Evolutionary conservation across 495 filamentous ascomycete species (phyloP), one percentile per base, ranked within the genome.

Genomic region (Letharia lupina): DNA sequence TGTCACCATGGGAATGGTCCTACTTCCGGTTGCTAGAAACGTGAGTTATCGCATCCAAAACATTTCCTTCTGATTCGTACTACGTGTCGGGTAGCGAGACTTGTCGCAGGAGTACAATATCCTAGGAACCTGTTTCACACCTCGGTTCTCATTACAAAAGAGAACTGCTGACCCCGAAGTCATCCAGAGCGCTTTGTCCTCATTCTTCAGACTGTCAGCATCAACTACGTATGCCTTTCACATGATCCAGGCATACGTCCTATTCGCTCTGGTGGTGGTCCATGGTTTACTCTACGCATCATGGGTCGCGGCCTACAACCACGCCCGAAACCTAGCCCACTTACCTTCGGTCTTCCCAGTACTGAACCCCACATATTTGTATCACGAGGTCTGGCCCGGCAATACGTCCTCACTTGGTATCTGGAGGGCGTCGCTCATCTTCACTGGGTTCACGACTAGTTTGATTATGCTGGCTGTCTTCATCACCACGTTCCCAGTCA

Each of bases 1-100:
- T 57, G 69, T 75, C 31, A 73, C 74, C 13, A 73, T 75, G 73
- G 74, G 74, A 15, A 74, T 75, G 74, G 71, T 70, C 3, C 62
- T 75, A 7, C 50, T 75, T 16, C 74, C 74, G 3, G 67, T 75
- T 5, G 69, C 73, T 2, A 67, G 74, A 54, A 72, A 75, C 41
- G 52, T 56, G 7, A 35, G 52, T 56, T 20, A 13, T 28, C 31
- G 15, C 18, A 3, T 35, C 28, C 31, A 4, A 50, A 8, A 9
- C 48, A 28, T 12, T 12, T 13, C 23, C 18, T 35, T 23, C 11
- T 52, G 48, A 52, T 12, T 12, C 7, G 23, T 35, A 56, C 12
- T 35, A 31, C 31, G 31, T 35, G 3, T 52, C 18, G 23, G 13
- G 12, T 31, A 23, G 45, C 48, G 23, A 47, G 48, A 52, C n/a